Evolutionary conservation across 169 alveolate genomes (phyloP), one percentile per base, ranked within the genome.

Genomic region (Cryptosporidium sp.): DNA sequence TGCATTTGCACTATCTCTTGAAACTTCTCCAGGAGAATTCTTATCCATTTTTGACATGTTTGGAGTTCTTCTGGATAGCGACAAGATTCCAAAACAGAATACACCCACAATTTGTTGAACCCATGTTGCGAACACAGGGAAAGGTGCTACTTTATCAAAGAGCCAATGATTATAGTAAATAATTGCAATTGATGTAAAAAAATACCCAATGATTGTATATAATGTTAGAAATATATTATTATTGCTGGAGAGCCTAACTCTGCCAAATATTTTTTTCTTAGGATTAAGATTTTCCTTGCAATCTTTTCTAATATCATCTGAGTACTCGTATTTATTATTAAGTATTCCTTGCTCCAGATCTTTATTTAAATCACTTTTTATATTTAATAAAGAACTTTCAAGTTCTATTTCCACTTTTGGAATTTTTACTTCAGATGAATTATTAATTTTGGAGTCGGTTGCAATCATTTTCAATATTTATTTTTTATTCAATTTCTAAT

Each of bases 121-220:
- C 89, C 89, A 80, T 10, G 89, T 80, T 80, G 69, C 89, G 41
- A 80, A 80, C 41, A 80, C 89, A 50, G 89, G 89, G 45, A n/a
- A 80, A 43, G 89, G 89, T 7, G 89, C 89, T 5, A 80, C 75
- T 29, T 62, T 80, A 55, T 80, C 89, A 45, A 80, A 80, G 35
- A 80, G 52, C 89, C 89, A 80, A 37, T 80, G 75, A 41, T 80
- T 80, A 45, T 80, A 80, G 50, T 80, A 80, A 37, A 80, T 65
- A 26, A 80, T 65, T 39, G 80, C 89, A 29, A 80, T 80, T 18
- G 89, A 80, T 26, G 89, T 80, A 62, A 80, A 80, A 80, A 80
- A 80, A 48, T 80, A 80, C 35, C 89, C 89, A n/a, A 80, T n/a
- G 21, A 80, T 62, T 16, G 80, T 62, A 62, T 62, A 80, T 43